A percentile compares a stretch with the other conserved stretches of the same genome.
Conservation (phyloP, 139 green algal genomes). For the Dunaliella primolecta region DNA sequence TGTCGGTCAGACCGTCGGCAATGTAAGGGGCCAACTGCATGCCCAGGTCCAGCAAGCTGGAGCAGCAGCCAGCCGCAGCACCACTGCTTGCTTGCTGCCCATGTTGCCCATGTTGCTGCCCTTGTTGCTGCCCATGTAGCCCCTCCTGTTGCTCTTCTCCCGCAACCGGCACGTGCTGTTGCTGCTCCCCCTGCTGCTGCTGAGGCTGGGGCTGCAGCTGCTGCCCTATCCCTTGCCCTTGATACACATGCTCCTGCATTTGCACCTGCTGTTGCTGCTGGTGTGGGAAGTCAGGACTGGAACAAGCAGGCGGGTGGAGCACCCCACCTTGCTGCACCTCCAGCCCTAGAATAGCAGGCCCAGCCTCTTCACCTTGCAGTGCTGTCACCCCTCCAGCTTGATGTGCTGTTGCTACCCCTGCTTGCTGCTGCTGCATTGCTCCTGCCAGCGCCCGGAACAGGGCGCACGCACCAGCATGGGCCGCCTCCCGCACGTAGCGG, state of each 20-base stretch:
- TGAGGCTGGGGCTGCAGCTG: not conserved
- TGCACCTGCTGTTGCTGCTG: slow-evolving; percentile 1
- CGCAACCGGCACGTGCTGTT: not conserved
- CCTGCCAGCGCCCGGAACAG: slow-evolving; percentile 53
- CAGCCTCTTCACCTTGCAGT: not conserved
- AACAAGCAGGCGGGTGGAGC: too few species aligned
- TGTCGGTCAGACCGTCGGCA: slow-evolving; percentile 79
- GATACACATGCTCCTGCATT: too few species aligned
- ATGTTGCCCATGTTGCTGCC: not conserved
- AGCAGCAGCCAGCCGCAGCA: not conserved
- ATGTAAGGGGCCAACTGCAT: slow-evolving; percentile 38
- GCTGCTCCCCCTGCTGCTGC: not conserved
- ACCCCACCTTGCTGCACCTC: not conserved
- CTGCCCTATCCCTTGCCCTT: too few species aligned
- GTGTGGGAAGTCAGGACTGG: not conserved
- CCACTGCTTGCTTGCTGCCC: not conserved
- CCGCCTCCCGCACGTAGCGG: slow-evolving; percentile 85
- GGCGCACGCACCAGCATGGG: slow-evolving; percentile 58
- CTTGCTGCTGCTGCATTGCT: not conserved
- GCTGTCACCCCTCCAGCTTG: not conserved
- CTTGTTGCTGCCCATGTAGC: not conserved
- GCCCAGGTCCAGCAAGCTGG: not conserved
- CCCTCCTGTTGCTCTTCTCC: not conserved
- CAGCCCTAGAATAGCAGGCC: not conserved
- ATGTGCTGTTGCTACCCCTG: not conserved